A percentile compares a stretch with the other conserved stretches of the same genome.
Evolutionary conservation across 768 basidiomycete species (phyloP).

Genomic region (Daedaleopsis sinensis): DNA sequence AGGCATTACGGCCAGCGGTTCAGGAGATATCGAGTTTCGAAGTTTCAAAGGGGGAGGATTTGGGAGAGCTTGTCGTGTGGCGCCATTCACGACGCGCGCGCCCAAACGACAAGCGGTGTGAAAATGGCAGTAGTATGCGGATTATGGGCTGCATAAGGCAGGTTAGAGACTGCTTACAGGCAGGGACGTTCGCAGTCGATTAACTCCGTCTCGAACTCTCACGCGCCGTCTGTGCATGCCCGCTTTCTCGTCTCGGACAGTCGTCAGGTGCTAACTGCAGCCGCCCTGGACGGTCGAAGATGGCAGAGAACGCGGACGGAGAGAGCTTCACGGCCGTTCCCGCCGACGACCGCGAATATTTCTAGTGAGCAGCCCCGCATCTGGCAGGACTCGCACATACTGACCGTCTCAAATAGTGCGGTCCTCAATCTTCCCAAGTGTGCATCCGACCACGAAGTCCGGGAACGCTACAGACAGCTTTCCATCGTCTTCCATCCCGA

Average conservation of each 20-base stretch:
- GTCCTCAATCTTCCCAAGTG: slow-evolving; percentile 70
- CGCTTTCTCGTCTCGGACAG: slow-evolving; percentile 3
- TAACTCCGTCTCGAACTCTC: background rate
- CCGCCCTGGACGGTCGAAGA: slow-evolving; percentile 3
- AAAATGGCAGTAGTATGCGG: too few relatives aligned
- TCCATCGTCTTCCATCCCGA: slow-evolving; percentile 87
- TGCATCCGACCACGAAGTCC: slow-evolving; percentile 69
- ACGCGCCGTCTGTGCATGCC: slow-evolving; percentile 6
- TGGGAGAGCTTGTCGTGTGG: too few relatives aligned
- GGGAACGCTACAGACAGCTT: slow-evolving; percentile 70
- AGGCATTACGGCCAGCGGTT: too few relatives aligned
- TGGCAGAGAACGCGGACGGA: slow-evolving; percentile 10
- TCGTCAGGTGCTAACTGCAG: background rate
- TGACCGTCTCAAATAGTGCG: slow-evolving; percentile 42
- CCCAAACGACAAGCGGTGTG: too few relatives aligned
- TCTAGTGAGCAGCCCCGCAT: slow-evolving; percentile 18
- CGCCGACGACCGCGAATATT: slow-evolving; percentile 21
- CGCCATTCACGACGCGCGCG: too few relatives aligned
- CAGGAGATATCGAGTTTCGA: too few relatives aligned
- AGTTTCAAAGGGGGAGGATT: too few relatives aligned
- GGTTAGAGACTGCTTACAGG: background rate
- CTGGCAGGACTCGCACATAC: background rate
- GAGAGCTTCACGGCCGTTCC: background rate
- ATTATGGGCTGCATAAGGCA: background rate
- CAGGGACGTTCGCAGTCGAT: too few relatives aligned